Evolutionary conservation across 495 filamentous ascomycete genomes (phyloP), one percentile per base, ranked within the genome.

Genomic region (Penicillium angulare): DNA sequence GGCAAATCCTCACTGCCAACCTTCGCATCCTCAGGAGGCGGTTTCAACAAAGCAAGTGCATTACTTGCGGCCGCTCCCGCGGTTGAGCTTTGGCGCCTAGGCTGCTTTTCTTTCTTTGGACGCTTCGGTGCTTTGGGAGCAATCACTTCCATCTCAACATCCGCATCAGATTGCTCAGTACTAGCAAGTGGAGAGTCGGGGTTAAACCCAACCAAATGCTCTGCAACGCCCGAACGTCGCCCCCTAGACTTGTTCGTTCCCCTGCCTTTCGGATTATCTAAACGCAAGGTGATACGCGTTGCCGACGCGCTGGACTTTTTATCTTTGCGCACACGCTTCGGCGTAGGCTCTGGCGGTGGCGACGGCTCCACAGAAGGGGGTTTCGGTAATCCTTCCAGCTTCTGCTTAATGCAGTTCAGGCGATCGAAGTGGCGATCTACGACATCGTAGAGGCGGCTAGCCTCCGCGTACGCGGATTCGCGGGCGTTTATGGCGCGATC

Each of bases 401-500:
- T 96, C 45, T 81, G 75, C 7, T 84, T 82, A 55, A 98, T 96
- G 33, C 80, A 86, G 50, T 77, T 83, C 45, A 90, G 74, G 22
- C 90, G 85, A 58, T 82, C 84, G 61, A 84, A 82, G 67, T 96
- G 90, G 40, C 89, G 83, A 58, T 88, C 80, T 13, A 95, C 80
- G 48, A 83, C 80, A 51, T 95, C 87, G 60, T 84, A 80, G 55
- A 97, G 80, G 45, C 92, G 85, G 59, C 79, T 74, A 7, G 93
- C 87, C 66, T 98, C 93, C 33, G 88, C 91, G 56, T 87, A 84
- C 21, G 90, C 74, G 31, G 86, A 88, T 55, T 87, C 79, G 58
- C 90, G 86, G 36, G 86, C 82, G 60, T 81, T 85, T 48, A 95
- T 78, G 13, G 86, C 87, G 50, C 85, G 82, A 29, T 85, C 81